phyloP scores from a whole-genome alignment of 768 basidiomycete species.

The Boletus rubescentipes region DNA sequence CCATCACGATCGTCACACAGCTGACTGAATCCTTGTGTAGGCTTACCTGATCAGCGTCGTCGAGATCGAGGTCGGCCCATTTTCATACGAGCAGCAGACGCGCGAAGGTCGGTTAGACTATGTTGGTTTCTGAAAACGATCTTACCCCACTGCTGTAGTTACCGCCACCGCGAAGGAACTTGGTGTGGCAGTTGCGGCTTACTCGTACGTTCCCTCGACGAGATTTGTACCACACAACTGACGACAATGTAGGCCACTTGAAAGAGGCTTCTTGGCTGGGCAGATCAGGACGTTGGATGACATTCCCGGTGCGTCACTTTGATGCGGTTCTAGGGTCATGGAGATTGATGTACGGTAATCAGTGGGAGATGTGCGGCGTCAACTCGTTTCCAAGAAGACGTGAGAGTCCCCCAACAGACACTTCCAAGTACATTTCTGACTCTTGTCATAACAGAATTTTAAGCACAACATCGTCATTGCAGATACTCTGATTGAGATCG shows the following conservation, averaged over 20 bases:
- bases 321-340: background rate
- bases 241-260: constrained; percentile 15
- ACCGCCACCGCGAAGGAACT: constrained; percentile 53
- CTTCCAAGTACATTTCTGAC: background rate
- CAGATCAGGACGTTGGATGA: constrained; percentile 41
- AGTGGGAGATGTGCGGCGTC: constrained; percentile 42
- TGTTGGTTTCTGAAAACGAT: background rate
- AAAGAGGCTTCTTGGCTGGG: constrained; percentile 33
- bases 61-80: constrained; percentile 68
- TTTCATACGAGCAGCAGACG: constrained; percentile 52
- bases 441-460: constrained; percentile 32
- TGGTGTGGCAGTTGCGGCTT: constrained; percentile 55
- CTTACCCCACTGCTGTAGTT: constrained; percentile 29
- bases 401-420: background rate
- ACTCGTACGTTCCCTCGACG: constrained; percentile 40
- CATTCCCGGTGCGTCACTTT: constrained; percentile 24
- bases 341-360: background rate
- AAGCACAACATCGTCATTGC: constrained; percentile 46
- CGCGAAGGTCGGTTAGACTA: background rate
- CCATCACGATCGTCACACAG: background rate
- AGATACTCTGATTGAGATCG: constrained; percentile 41
- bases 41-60: constrained; percentile 55
- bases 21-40: constrained; percentile 24
- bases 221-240: constrained; percentile 13
- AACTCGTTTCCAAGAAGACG: constrained; percentile 46